phyloP scores from a whole-genome alignment of 1,139 yeast genomes.

The Zygoascus sp. region DNA sequence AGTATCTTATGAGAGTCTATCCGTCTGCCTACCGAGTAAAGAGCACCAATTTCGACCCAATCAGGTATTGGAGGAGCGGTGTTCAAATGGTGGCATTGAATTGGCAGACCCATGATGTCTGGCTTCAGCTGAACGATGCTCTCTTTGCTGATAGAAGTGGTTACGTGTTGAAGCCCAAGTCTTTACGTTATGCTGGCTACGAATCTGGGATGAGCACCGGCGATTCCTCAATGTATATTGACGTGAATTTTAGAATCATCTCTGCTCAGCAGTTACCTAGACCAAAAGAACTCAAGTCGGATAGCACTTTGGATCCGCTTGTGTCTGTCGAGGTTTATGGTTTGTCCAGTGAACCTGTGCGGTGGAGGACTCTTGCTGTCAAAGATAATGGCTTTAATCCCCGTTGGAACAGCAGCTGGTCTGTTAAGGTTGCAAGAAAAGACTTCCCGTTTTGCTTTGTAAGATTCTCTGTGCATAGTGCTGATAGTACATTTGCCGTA shows the following conservation, averaged over 20 bases:
- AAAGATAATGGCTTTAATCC: conserved; percentile 81
- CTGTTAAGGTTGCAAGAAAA: conserved; percentile 42
- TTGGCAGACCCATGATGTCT: conserved; percentile 91
- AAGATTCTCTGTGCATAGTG: conserved; percentile 46
- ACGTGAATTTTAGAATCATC: conserved; percentile 46
- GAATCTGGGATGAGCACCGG: not conserved
- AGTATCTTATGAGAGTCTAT: conserved; percentile 74
- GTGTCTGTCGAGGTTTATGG: conserved; percentile 57
- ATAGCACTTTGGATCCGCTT: conserved; percentile 50
- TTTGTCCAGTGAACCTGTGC: conserved; percentile 14
- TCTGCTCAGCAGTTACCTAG: conserved; percentile 86
- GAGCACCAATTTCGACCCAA: conserved; percentile 78
- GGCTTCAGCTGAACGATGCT: conserved; percentile 87
- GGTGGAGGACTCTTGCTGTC: conserved; percentile 40
- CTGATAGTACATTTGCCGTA: conserved; percentile 54
- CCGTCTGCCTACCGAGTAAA: conserved; percentile 75
- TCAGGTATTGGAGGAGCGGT: conserved; percentile 77
- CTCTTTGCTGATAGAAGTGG: conserved; percentile 68
- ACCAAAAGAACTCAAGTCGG: conserved; percentile 46
- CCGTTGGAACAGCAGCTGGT: conserved; percentile 59
- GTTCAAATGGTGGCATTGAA: conserved; percentile 94
- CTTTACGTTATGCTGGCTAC: conserved; percentile 21
- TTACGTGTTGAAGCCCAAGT: conserved; percentile 67
- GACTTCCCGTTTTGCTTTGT: conserved; percentile 47
- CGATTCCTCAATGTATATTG: conserved; percentile 19